Evolutionary conservation across 2,329 filamentous ascomycete genomes (phyloP).

Genomic region (Clarireedia homoeocarpa): DNA sequence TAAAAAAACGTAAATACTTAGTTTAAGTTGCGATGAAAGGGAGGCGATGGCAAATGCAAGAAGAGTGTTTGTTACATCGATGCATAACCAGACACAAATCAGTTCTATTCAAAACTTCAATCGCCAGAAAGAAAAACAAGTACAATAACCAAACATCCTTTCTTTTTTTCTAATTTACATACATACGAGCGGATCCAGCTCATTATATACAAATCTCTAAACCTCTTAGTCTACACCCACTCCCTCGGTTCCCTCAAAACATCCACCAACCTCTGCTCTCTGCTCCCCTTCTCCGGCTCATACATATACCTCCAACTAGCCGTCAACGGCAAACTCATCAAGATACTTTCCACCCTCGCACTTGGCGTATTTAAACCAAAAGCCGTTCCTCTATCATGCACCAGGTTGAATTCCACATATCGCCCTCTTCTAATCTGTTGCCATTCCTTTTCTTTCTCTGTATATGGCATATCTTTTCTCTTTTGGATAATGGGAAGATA

Average conservation of each 20-base stretch:
- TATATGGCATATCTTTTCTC: conserved; percentile 88
- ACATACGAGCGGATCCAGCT: neutral
- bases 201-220: neutral
- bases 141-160: too few species aligned
- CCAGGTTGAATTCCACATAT: conserved; percentile 97
- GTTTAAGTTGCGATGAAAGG: too few species aligned
- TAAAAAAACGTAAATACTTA: too few species aligned
- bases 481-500: conserved; percentile 85
- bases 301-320: conserved; percentile 97
- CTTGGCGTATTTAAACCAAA: conserved; percentile 93
- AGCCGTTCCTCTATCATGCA: conserved; percentile 89
- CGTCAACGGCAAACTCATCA: conserved; percentile 93
- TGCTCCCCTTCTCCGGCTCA: conserved; percentile 62
- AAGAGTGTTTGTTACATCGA: too few species aligned
- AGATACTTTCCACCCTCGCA: conserved; percentile 86
- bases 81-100: too few species aligned
- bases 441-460: conserved; percentile 83
- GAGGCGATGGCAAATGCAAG: too few species aligned
- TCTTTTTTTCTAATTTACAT: neutral
- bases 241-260: conserved; percentile 58
- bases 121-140: neutral
- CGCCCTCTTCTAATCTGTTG: conserved; percentile 90
- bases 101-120: too few species aligned
- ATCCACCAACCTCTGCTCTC: conserved; percentile 75
- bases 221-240: conserved; percentile 44